Conservation (phyloP, 2,329 filamentous ascomycete genomes). For the Fusarium sp. region DNA sequence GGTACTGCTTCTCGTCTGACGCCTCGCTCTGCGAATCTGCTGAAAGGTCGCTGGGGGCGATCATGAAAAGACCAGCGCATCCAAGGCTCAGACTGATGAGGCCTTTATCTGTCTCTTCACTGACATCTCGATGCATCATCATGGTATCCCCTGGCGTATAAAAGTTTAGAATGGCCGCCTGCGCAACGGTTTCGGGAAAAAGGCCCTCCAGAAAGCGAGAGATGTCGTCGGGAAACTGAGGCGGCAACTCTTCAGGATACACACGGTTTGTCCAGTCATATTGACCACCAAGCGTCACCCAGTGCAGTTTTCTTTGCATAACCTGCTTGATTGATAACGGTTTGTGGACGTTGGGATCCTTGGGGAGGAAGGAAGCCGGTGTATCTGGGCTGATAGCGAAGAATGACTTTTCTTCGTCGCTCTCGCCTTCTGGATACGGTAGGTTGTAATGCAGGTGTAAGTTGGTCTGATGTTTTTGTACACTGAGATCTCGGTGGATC, state of each 20-base stretch:
- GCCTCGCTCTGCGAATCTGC: slow-evolving; percentile 21
- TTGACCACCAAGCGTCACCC: slow-evolving; percentile 93
- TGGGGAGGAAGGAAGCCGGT: slow-evolving; percentile 69
- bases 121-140: slow-evolving; percentile 93
- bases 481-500: slow-evolving; percentile 78
- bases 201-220: slow-evolving; percentile 71
- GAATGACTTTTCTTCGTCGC: slow-evolving; percentile 56
- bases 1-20: slow-evolving; percentile 55
- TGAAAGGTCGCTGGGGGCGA: slow-evolving; percentile 65
- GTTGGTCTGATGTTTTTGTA: slow-evolving; percentile 83
- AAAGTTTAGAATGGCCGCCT: slow-evolving; percentile 94
- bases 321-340: slow-evolving; percentile 74
- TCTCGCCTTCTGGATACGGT: slow-evolving; percentile 59
- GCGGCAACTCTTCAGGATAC: slow-evolving; percentile 76
- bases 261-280: slow-evolving; percentile 93
- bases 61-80: slow-evolving; percentile 89
- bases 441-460: slow-evolving; percentile 84
- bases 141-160: slow-evolving; percentile 92
- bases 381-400: slow-evolving; percentile 61
- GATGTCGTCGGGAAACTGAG: slow-evolving; percentile 78
- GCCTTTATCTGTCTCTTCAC: slow-evolving; percentile 80
- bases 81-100: slow-evolving; percentile 88
- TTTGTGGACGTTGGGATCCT: slow-evolving; percentile 77
- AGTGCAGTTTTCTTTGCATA: slow-evolving; percentile 83
- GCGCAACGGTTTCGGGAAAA: slow-evolving; percentile 79